These are phyloP conservation scores for Saturnispora serradocipensis DNA, from an alignment of 805 yeast genomes.

Conservation along the genomic window DNA sequence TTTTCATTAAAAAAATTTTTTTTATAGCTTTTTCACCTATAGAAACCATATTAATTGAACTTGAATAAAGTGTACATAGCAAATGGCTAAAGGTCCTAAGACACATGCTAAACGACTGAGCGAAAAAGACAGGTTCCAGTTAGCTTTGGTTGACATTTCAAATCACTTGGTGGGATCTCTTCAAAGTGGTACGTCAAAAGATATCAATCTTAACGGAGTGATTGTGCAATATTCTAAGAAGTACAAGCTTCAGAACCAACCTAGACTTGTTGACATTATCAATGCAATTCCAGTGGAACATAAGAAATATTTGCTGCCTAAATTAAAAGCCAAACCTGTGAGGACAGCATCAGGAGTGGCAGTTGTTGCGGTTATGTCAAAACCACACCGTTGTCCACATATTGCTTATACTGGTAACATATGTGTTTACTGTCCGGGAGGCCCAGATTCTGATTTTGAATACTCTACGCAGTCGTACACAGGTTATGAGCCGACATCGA, in stretches of 20 bases:
- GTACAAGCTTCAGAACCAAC: conserved; percentile 85
- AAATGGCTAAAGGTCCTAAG: conserved; percentile 25
- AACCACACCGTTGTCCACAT: conserved; percentile 98
- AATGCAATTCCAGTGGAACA: conserved; percentile 94
- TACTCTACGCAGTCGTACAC: conserved; percentile 97
- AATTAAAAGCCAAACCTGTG: conserved; percentile 96
- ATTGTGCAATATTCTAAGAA: conserved; percentile 80
- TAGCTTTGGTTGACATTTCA: conserved; percentile 88
- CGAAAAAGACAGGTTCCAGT: conserved; percentile 86
- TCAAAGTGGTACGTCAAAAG: conserved; percentile 47
- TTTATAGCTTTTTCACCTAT: neutral
- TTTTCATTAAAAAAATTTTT: neutral
- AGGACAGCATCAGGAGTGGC: conserved; percentile 98
- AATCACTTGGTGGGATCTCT: conserved; percentile 74
- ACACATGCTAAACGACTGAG: conserved; percentile 66
- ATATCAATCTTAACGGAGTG: conserved; percentile 83
- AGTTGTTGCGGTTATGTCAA: conserved; percentile 98
- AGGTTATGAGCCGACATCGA: conserved; percentile 97
- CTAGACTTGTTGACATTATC: conserved; percentile 89
- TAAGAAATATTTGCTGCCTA: conserved; percentile 83
- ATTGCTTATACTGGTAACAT: conserved; percentile 98
- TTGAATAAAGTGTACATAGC: neutral
- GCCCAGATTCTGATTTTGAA: conserved; percentile 97
- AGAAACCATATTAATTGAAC: neutral
- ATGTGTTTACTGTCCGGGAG: conserved; percentile 98